Evolutionary conservation across 106 monocot genomes (phyloP), one percentile per base, ranked within the genome.

Genomic region (Dendrobium catenatum): DNA sequence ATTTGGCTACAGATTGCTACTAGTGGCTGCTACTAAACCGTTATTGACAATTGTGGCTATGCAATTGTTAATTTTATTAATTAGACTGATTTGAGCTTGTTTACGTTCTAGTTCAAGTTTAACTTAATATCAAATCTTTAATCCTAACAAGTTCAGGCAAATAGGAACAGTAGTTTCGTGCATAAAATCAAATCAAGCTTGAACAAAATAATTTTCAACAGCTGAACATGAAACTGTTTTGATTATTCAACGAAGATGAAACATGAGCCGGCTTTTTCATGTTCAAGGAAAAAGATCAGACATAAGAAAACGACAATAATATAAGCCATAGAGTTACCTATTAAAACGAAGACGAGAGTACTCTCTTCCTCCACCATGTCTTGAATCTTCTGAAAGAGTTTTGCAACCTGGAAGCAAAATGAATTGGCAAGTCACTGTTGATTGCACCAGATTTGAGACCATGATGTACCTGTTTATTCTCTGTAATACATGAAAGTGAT

Each of bases 331-430:
- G 20, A 83, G 85, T 86, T 58, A 99, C 99, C 99, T 80, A 99
- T 99, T 76, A 99, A 93, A 77, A 95, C 91, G 86, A 99, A 95
- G 47, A 99, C 99, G 68, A 99, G 83, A 55, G 88, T 93, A 78
- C 51, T 95, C 87, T 99, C 99, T 85, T 99, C 95, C 82, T 99
- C 99, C 40, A 99, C 95, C 99, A 95, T 99, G 81, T 99, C 99
- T 77, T 91, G 95, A 66, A 99, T 99, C 81, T 99, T 99, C 81
- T 99, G 93, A 70, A 99, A 99, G 84, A 99, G 93, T 43, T 99
- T 95, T 55, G 99, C 94, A 66, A 98, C 94, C 92, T 94, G 85
- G 41, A 26, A 77, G n/a, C 37, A 67, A 77, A 20, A 76, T 49
- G 64, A 68, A 73, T 24, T 76, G 46, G 16, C 31, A 16, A 81